Evolutionary conservation across 75 land plant genomes (phyloP).

Genomic region (Picea sitchensis): DNA sequence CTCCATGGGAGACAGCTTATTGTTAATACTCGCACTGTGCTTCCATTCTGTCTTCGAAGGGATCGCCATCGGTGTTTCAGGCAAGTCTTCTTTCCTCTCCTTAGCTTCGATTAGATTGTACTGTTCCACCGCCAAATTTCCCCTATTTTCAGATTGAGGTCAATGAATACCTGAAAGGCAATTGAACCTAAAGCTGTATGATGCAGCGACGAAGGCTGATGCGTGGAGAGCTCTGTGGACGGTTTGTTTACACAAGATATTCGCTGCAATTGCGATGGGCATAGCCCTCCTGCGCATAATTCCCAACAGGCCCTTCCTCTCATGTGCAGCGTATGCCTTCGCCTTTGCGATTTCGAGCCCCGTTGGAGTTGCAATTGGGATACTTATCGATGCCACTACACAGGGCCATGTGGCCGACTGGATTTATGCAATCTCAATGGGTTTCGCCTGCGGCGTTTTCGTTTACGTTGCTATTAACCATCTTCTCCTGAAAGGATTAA

Average conservation of each 20-base stretch:
- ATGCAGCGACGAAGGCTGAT: constrained; percentile 51
- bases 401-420: constrained; percentile 59
- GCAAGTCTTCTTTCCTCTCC: too few relatives aligned
- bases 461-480: constrained; percentile 76
- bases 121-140: too few relatives aligned
- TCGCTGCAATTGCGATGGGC: constrained; percentile 86
- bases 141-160: too few relatives aligned
- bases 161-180: too few relatives aligned
- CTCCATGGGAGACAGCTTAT: too few relatives aligned
- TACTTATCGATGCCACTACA: constrained; percentile 62
- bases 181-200: not conserved
- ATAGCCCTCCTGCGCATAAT: constrained; percentile 69
- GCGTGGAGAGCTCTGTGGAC: constrained; percentile 84
- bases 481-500: too few relatives aligned
- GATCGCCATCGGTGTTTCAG: too few relatives aligned
- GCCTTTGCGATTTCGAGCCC: constrained; percentile 85
- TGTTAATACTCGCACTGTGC: too few relatives aligned
- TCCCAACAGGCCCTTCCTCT: constrained; percentile 55
- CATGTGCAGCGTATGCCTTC: constrained; percentile 54
- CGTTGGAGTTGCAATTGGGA: constrained; percentile 78
- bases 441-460: constrained; percentile 73
- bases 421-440: constrained; percentile 85
- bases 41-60: too few relatives aligned
- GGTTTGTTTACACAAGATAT: constrained; percentile 66
- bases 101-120: too few relatives aligned